Evolutionary conservation across 768 basidiomycete species (phyloP).

Genomic region (Psilocybe sp.): DNA sequence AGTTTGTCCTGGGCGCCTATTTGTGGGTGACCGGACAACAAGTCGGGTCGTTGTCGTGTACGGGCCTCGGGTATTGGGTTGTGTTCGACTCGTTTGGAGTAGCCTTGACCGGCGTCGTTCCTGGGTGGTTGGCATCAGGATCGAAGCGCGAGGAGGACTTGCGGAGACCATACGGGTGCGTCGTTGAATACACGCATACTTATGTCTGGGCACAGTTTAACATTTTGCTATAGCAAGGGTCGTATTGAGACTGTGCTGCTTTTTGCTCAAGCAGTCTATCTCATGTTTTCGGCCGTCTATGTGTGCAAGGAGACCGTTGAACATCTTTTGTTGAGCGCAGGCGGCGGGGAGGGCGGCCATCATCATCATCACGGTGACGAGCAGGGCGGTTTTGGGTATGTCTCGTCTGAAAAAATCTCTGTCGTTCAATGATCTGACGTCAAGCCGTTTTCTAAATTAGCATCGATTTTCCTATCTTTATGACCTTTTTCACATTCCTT

Average conservation of each 20-base stretch:
- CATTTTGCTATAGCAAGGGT: constrained; percentile 43
- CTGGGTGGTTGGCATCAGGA: constrained; percentile 35
- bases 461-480: constrained; percentile 64
- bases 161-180: constrained; percentile 55
- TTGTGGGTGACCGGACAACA: constrained; percentile 91
- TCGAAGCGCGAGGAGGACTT: constrained; percentile 32
- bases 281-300: constrained; percentile 93
- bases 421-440: not conserved
- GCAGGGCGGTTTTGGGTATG: constrained; percentile 43
- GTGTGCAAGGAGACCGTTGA: constrained; percentile 97
- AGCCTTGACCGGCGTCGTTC: constrained; percentile 44
- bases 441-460: constrained; percentile 26
- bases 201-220: not conserved
- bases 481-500: constrained; percentile 53
- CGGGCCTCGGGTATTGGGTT: constrained; percentile 93
- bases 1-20: constrained; percentile 67
- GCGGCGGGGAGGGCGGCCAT: constrained; percentile 46
- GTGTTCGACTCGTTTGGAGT: constrained; percentile 93
- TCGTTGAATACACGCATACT: not conserved
- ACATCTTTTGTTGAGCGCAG: constrained; percentile 75
- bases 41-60: constrained; percentile 80
- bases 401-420: not conserved
- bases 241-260: constrained; percentile 68
- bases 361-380: constrained; percentile 62
- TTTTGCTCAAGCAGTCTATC: constrained; percentile 90